phyloP scores from a whole-genome alignment of 148 eudicot genomes.

The Persicaria maculosa region DNA sequence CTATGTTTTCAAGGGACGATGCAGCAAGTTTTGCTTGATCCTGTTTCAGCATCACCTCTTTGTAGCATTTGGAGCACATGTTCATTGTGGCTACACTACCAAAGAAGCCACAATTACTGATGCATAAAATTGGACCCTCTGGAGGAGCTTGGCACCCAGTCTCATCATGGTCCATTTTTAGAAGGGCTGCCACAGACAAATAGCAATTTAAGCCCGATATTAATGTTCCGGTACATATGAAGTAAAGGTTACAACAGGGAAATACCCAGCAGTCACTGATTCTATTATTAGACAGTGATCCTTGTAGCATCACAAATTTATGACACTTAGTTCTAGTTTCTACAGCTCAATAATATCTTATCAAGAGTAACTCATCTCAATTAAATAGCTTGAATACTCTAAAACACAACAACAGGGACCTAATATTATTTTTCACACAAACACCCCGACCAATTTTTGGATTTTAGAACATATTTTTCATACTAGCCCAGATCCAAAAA shows the following conservation, averaged over 20 bases:
- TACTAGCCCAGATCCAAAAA: background rate
- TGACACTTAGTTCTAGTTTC: background rate
- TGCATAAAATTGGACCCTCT: constrained; percentile 34
- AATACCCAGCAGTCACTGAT: background rate
- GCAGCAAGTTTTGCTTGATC: constrained; percentile 37
- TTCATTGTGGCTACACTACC: constrained; percentile 41
- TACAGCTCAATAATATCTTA: background rate
- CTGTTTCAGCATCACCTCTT: constrained; percentile 28
- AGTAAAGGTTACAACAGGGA: background rate
- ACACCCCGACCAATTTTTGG: too few relatives aligned
- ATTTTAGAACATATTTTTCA: background rate
- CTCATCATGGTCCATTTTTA: constrained; percentile 42
- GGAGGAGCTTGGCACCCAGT: constrained; percentile 39
- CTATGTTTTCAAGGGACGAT: constrained; percentile 30
- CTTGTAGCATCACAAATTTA: background rate
- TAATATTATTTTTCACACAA: too few relatives aligned
- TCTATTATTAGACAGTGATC: background rate
- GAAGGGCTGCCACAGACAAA: constrained; percentile 3
- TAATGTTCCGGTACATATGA: background rate
- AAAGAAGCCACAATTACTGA: constrained; percentile 39
- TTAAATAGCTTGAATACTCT: background rate
- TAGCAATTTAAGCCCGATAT: background rate
- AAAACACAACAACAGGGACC: too few relatives aligned
- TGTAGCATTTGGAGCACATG: constrained; percentile 46
- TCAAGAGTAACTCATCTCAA: background rate